Percentiles rank a stretch among this genome's conserved stretches.
These are phyloP conservation scores for Torrubiella hemipterigena DNA, from an alignment of 2,329 filamentous ascomycete genomes.

Conservation along the genomic window DNA sequence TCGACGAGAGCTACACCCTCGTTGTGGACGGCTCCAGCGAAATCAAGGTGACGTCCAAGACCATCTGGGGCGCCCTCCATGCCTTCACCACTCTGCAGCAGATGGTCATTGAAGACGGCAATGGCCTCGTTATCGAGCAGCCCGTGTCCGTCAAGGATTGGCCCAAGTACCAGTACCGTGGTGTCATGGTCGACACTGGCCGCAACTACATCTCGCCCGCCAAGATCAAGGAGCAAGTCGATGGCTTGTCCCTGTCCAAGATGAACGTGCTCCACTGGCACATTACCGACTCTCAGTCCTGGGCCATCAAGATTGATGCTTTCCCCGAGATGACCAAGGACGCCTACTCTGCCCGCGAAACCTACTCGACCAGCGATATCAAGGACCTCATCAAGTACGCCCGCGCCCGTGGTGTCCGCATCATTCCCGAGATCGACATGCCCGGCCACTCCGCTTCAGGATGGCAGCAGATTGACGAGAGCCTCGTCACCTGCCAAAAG, in stretches of 20 bases:
- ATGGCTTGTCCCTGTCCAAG: constrained; percentile 43
- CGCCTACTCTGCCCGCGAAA: constrained; percentile 37
- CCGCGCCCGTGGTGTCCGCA: constrained; percentile 41
- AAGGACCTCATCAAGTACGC: constrained; percentile 34
- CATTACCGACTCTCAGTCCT: constrained; percentile 41
- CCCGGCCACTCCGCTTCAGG: constrained; percentile 44
- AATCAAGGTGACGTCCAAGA: constrained; percentile 34
- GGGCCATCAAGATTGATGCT: constrained; percentile 35
- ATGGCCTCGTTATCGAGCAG: constrained; percentile 35
- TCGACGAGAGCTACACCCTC: constrained; percentile 44
- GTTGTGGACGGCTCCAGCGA: constrained; percentile 23
- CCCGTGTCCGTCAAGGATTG: constrained; percentile 36
- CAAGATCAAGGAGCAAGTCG: constrained; percentile 42
- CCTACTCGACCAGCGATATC: constrained; percentile 30
- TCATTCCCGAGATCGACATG: constrained; percentile 52
- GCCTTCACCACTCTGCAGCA: constrained; percentile 47
- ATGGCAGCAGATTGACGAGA: constrained; percentile 43
- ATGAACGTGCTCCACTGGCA: constrained; percentile 48
- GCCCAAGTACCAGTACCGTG: constrained; percentile 40
- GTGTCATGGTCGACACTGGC: constrained; percentile 41
- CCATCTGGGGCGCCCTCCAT: constrained; percentile 41
- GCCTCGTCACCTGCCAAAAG: constrained; percentile 42
- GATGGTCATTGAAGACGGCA: constrained; percentile 34
- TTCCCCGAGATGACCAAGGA: constrained; percentile 41
- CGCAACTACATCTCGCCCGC: constrained; percentile 39